These are phyloP conservation scores for Platanthera guangdongensis DNA, from an alignment of 106 monocot species.

Conservation along the genomic window DNA sequence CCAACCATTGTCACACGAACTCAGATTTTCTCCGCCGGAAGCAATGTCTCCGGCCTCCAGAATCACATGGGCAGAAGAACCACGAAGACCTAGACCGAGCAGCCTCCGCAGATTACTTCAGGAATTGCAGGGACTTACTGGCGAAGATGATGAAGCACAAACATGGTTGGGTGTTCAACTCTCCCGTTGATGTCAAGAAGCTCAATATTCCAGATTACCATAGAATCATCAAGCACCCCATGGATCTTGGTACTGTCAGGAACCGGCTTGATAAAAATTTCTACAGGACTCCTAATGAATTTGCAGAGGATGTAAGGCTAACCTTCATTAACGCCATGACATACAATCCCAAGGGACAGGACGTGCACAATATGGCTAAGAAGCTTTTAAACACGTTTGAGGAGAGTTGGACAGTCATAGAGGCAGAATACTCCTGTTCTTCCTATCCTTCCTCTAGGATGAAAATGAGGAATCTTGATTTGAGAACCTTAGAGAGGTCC, in stretches of 20 bases:
- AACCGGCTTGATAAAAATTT: conserved; percentile 24
- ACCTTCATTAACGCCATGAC: conserved; percentile 66
- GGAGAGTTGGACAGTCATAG: conserved; percentile 46
- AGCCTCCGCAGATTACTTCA: not conserved
- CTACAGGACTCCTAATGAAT: conserved; percentile 48
- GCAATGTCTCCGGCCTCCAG: conserved; percentile 33
- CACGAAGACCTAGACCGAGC: not conserved
- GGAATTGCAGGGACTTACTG: too few relatives aligned
- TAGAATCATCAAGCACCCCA: too few relatives aligned
- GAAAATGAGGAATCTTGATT: conserved; percentile 13
- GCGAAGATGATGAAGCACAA: too few relatives aligned
- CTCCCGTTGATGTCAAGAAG: too few relatives aligned
- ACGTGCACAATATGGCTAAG: conserved; percentile 58
- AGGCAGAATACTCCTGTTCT: conserved; percentile 25
- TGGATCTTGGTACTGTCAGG: conserved; percentile 31
- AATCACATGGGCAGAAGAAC: conserved; percentile 29
- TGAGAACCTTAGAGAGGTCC: conserved; percentile 41
- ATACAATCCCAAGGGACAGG: conserved; percentile 64
- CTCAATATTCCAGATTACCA: too few relatives aligned
- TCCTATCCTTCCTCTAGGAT: not conserved
- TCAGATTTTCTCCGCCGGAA: conserved; percentile 42
- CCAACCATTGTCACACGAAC: conserved; percentile 43
- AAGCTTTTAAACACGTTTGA: conserved; percentile 39
- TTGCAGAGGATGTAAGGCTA: conserved; percentile 8
- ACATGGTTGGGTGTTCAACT: too few relatives aligned